These are phyloP conservation scores for Geotrichum klebahnii DNA, from an alignment of 1,139 yeast species.

Conservation along the genomic window DNA sequence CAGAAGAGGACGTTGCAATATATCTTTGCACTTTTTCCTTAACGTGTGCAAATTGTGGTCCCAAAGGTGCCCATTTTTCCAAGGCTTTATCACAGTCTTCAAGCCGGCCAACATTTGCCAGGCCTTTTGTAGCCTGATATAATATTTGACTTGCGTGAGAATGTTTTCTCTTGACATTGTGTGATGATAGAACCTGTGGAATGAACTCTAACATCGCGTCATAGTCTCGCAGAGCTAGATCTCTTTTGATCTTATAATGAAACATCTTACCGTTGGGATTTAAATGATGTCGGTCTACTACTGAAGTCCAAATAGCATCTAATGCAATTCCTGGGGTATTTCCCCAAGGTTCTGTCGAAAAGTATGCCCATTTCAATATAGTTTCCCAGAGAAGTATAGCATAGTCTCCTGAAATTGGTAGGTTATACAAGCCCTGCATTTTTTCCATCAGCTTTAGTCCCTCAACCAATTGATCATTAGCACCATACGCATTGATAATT, in stretches of 20 bases:
- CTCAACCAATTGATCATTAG: slow-evolving; percentile 30
- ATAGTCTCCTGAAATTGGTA: slow-evolving; percentile 26
- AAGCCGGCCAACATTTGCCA: slow-evolving; percentile 22
- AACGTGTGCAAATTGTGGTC: slow-evolving; percentile 19
- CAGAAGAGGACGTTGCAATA: slow-evolving; percentile 21
- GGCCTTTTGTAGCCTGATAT: slow-evolving; percentile 21
- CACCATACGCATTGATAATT: slow-evolving; percentile 35
- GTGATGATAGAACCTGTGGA: slow-evolving; percentile 11
- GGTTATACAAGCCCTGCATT: slow-evolving; percentile 28
- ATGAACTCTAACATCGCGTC: slow-evolving; percentile 10
- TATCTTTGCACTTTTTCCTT: slow-evolving; percentile 22
- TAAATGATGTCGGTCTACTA: slow-evolving; percentile 20
- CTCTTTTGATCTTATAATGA: slow-evolving; percentile 17
- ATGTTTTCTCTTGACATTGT: slow-evolving; percentile 6
- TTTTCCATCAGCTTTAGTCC: slow-evolving; percentile 32
- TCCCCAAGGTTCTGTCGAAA: slow-evolving; percentile 31
- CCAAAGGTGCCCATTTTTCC: slow-evolving; percentile 26
- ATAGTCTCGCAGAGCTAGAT: slow-evolving; percentile 11
- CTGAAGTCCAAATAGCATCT: slow-evolving; percentile 31
- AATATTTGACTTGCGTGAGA: slow-evolving; percentile 18
- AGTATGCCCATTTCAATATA: slow-evolving; percentile 31
- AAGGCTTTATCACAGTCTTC: slow-evolving; percentile 24
- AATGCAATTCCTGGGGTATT: slow-evolving; percentile 27
- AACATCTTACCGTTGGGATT: slow-evolving; percentile 28
- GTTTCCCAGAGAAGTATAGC: slow-evolving; percentile 33